Base-by-base conservation (phyloP, 768 basidiomycete genomes). In the Tricholoma flavovirens region DNA sequence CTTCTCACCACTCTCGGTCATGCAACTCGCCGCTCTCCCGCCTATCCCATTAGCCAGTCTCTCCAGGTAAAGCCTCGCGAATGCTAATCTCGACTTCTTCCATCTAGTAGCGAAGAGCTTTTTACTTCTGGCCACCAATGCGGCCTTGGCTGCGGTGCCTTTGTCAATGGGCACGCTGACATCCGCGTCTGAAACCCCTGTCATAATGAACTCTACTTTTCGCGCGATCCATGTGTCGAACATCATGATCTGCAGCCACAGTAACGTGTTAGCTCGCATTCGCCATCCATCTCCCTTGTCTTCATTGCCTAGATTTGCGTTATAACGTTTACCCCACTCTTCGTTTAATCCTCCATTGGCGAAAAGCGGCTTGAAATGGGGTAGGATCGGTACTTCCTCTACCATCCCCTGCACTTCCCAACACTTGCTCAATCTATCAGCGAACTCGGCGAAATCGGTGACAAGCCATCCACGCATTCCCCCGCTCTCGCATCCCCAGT, bases 221-320 rank as follows among this genome's bases (percentile, higher is more conserved):
- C 56, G 48, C 5, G 57, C 64, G 8, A 65, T 61, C 62, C 62
- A 65, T 2, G 60, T 62, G 53, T 65, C 64, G 17, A 65, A 56
- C 53, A 65, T 38, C 60, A 54, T 59, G 26, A 53, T 48, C 49
- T 65, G 62, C 21, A 62, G 42, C 62, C 62, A 65, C 8, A 55
- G 54, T 26, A 65, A 30, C 6, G 62, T 48, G 8, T 48, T 57
- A n/a, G 59, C 58, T 17, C 29, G 26, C 30, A 61, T 51, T 29
- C 24, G 55, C 60, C 62, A 59, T 21, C 19, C 19, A 2, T 21
- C 17, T 7, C 40, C 6, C 11, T 42, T 42, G 17, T 42, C 40
- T 4, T 32, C 45, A 29, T 42, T 43, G 11, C 30, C 54, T 55
- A 11, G 54, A 12, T 55, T 45, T 9, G 59, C 17, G 12, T 53